phyloP scores from a whole-genome alignment of 345 rosid species.

The Pistacia atlantica region DNA sequence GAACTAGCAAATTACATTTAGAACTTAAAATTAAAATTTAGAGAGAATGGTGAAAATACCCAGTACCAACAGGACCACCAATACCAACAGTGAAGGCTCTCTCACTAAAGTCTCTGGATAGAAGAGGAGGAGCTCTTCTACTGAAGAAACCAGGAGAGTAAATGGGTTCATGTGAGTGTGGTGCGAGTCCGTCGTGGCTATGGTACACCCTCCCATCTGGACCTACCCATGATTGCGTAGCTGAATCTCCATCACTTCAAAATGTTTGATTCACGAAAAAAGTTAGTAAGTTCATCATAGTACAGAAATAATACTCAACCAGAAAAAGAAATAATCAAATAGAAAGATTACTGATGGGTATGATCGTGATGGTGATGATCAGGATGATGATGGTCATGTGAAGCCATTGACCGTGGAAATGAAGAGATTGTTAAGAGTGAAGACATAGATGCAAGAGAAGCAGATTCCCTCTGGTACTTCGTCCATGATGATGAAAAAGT shows the following conservation, averaged over 20 bases:
- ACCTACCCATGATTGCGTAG: conserved; percentile 63
- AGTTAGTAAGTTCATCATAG: conserved; percentile 2
- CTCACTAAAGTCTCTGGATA: conserved; percentile 73
- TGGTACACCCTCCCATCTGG: conserved; percentile 80
- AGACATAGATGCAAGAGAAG: neutral
- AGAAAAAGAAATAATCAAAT: neutral
- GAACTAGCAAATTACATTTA: neutral
- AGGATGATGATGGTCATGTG: conserved; percentile 25
- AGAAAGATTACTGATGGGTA: conserved; percentile 31
- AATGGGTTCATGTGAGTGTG: conserved; percentile 96
- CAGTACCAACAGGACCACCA: conserved; percentile 98
- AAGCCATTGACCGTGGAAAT: conserved; percentile 11
- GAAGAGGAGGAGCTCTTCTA: conserved; percentile 83
- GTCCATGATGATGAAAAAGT: no score
- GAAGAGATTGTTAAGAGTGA: neutral
- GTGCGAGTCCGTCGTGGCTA: conserved; percentile 98
- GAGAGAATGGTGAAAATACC: conserved; percentile 43
- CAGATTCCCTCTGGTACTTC: no score
- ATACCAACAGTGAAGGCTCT: conserved; percentile 96
- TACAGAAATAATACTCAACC: neutral
- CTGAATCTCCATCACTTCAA: conserved; percentile 13
- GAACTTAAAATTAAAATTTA: neutral
- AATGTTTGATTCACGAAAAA: conserved; percentile 27
- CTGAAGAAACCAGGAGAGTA: conserved; percentile 95
- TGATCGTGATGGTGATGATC: conserved; percentile 19